Evolutionary conservation across 2,329 filamentous ascomycete species (phyloP).

Genomic region (Thelonectria blattea): DNA sequence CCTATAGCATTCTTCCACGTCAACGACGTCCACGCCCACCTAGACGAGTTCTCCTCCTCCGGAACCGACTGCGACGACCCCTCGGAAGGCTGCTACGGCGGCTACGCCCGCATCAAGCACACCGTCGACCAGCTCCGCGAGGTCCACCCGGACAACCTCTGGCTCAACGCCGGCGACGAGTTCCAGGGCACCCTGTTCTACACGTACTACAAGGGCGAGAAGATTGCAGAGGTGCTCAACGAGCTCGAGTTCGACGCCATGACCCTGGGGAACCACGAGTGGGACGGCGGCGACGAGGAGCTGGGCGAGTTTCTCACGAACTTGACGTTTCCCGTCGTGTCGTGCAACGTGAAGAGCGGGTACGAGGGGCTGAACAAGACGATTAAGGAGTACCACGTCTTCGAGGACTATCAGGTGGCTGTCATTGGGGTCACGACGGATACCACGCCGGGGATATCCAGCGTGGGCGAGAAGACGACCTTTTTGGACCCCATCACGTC

Average conservation of each 20-base stretch:
- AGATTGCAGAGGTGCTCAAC: constrained; percentile 71
- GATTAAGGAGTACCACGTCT: constrained; percentile 70
- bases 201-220: constrained; percentile 69
- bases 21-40: constrained; percentile 72
- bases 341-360: constrained; percentile 67
- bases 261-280: constrained; percentile 73
- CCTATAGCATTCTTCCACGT: constrained; percentile 68
- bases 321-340: constrained; percentile 68
- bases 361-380: constrained; percentile 65
- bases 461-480: constrained; percentile 61
- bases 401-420: constrained; percentile 64
- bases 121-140: constrained; percentile 63
- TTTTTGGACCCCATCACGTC: constrained; percentile 64
- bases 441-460: constrained; percentile 63
- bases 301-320: constrained; percentile 67
- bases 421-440: constrained; percentile 70
- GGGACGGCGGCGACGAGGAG: constrained; percentile 67
- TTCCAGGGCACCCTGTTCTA: constrained; percentile 74
- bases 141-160: constrained; percentile 64
- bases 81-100: constrained; percentile 65
- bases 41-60: constrained; percentile 66
- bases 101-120: constrained; percentile 68
- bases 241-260: constrained; percentile 70
- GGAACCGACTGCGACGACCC: constrained; percentile 67
- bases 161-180: constrained; percentile 71